Conservation (phyloP, 352 stramenopile species). For the Phytophthora colocasiae region DNA sequence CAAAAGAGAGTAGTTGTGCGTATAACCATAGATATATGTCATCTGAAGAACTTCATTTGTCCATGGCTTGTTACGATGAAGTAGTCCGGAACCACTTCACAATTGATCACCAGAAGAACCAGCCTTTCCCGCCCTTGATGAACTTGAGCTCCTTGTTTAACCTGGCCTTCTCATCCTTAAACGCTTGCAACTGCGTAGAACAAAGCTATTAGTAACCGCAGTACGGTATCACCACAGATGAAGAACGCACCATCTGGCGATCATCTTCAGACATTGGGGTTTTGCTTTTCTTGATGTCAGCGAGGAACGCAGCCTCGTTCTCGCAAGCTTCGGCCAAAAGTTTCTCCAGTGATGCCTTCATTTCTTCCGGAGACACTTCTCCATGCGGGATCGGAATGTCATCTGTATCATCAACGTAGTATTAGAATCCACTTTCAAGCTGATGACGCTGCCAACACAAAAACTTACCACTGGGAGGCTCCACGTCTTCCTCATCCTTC, state of each 20-base stretch:
- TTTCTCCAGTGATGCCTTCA: constrained; percentile 81
- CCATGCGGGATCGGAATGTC: constrained; percentile 62
- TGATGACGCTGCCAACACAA: constrained; percentile 8
- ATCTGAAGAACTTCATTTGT: constrained; percentile 22
- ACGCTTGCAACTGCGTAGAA: constrained; percentile 68
- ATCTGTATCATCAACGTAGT: constrained; percentile 27
- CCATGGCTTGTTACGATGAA: constrained; percentile 9
- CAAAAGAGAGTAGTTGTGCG: constrained; percentile 48
- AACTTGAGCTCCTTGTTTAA: constrained; percentile 89
- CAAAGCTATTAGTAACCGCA: constrained; percentile 6
- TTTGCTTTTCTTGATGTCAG: constrained; percentile 73
- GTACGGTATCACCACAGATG: constrained; percentile 2
- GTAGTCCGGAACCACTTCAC: too few relatives aligned
- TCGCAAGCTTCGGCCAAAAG: constrained; percentile 76
- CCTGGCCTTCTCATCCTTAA: constrained; percentile 87
- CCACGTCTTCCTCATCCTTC: constrained; percentile 50
- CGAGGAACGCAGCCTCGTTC: constrained; percentile 82
- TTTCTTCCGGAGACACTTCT: constrained; percentile 63
- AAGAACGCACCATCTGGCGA: constrained; percentile 69
- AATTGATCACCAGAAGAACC: constrained; percentile 1
- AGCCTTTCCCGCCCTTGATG: constrained; percentile 65
- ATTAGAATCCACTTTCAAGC: neutral
- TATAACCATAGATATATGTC: constrained; percentile 14
- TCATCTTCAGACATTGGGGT: constrained; percentile 68
- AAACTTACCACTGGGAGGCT: constrained; percentile 25